Evolutionary conservation across 768 basidiomycete species (phyloP).

Genomic region (Astraeus odoratus): DNA sequence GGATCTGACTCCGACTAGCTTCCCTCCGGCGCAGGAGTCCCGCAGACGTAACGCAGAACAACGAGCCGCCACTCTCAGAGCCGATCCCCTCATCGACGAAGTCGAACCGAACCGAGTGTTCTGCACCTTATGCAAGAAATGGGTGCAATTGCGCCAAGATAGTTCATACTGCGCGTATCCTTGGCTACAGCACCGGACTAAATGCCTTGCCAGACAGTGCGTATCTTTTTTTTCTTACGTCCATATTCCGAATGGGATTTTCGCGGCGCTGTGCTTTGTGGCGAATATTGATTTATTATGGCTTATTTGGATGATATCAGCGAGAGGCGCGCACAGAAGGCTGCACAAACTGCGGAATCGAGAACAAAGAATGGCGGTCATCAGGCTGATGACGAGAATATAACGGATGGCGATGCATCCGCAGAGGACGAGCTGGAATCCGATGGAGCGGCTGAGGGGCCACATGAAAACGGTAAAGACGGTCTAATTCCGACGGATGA

Average conservation of each 20-base stretch:
- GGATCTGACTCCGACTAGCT: constrained; percentile 52
- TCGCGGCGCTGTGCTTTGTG: neutral
- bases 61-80: constrained; percentile 61
- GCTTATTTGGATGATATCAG: constrained; percentile 34
- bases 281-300: neutral
- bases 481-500: constrained; percentile 12
- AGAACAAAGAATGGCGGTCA: constrained; percentile 29
- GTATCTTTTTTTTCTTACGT: constrained; percentile 21
- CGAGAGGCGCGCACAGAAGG: constrained; percentile 51
- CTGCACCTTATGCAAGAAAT: constrained; percentile 69
- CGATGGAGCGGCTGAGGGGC: constrained; percentile 25
- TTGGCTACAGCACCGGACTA: constrained; percentile 72
- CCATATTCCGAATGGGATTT: neutral
- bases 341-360: constrained; percentile 43
- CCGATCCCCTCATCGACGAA: constrained; percentile 56
- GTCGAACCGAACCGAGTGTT: constrained; percentile 75
- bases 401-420: constrained; percentile 25
- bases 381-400: constrained; percentile 22
- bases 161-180: constrained; percentile 76
- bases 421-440: constrained; percentile 32
- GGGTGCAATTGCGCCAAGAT: constrained; percentile 78
- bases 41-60: constrained; percentile 74
- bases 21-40: constrained; percentile 54
- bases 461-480: constrained; percentile 12
- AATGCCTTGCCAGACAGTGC: constrained; percentile 68